These are phyloP conservation scores for Magnolia changhungtana DNA, from an alignment of 164 flowering plant species.

Conservation along the genomic window DNA sequence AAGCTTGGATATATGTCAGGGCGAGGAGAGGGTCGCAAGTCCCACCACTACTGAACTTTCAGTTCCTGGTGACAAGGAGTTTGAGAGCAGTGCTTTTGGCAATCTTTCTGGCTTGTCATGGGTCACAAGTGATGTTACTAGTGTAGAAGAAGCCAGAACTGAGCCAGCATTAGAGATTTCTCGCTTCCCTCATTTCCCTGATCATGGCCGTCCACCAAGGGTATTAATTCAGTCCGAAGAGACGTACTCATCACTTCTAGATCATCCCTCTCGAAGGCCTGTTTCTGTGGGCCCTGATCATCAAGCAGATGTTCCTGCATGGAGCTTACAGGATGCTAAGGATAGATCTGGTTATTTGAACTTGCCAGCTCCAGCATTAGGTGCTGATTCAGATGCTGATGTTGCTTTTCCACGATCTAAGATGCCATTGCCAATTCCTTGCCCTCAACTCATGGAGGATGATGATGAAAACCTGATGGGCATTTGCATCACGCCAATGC, in stretches of 20 bases:
- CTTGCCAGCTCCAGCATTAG: neutral
- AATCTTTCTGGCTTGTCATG: slow-evolving; percentile 3
- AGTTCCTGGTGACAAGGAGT: slow-evolving; percentile 1
- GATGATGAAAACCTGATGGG: slow-evolving; percentile 33
- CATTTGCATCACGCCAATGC: slow-evolving; percentile 52
- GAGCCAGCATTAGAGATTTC: slow-evolving; percentile 6
- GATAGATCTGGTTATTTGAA: neutral
- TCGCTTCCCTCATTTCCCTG: neutral
- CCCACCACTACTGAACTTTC: slow-evolving; percentile 9
- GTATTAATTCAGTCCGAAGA: slow-evolving; percentile 4
- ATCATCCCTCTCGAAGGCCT: slow-evolving; percentile 9
- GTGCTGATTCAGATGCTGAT: slow-evolving; percentile 4
- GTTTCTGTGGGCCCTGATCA: slow-evolving; percentile 25
- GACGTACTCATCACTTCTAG: neutral
- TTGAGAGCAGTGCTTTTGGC: neutral
- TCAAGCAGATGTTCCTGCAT: slow-evolving; percentile 46
- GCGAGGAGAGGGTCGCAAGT: slow-evolving; percentile 8
- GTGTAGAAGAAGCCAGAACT: slow-evolving; percentile 2
- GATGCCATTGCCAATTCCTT: neutral
- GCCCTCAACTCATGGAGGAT: neutral
- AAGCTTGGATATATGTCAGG: slow-evolving; percentile 14
- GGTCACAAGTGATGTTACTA: neutral
- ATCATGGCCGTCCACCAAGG: neutral
- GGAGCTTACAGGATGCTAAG: slow-evolving; percentile 11
- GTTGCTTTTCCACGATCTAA: neutral